phyloP scores from a whole-genome alignment of 768 basidiomycete genomes.

The Panus rudis region DNA sequence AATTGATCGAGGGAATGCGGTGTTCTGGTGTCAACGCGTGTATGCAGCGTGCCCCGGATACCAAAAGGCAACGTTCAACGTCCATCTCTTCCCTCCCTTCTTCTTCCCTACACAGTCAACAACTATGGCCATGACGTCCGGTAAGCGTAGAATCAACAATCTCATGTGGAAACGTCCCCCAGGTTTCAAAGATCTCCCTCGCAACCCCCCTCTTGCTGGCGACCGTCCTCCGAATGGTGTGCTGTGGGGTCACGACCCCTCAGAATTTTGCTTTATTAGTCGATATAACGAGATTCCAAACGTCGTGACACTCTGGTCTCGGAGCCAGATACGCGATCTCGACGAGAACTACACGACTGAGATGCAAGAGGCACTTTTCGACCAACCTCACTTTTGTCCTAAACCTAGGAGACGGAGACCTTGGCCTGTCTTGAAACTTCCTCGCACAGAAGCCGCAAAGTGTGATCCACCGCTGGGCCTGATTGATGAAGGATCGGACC shows the following conservation, averaged over 20 bases:
- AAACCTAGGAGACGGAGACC: conserved; percentile 16
- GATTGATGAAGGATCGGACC: neutral
- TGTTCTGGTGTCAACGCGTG: no score
- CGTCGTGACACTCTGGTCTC: conserved; percentile 26
- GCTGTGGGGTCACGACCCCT: conserved; percentile 22
- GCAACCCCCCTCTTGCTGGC: conserved; percentile 15
- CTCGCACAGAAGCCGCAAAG: neutral
- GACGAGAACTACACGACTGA: conserved; percentile 20
- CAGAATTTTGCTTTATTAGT: conserved; percentile 23
- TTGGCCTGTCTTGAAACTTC: conserved; percentile 19
- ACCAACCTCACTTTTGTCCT: conserved; percentile 7
- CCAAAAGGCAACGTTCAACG: no score
- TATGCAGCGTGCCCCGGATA: no score
- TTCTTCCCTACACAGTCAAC: no score
- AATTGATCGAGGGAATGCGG: no score
- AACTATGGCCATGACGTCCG: no score
- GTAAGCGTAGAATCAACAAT: no score
- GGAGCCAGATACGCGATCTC: conserved; percentile 28
- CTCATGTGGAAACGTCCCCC: no score
- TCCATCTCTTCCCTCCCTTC: no score
- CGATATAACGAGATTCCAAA: conserved; percentile 17
- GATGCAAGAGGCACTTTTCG: conserved; percentile 11
- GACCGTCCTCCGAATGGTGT: conserved; percentile 17
- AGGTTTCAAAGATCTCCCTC: no score
- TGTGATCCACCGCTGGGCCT: neutral